A percentile compares a stretch with the other conserved stretches of the same genome.
Conservation (phyloP, 1,284 basidiomycete species). For the Fomitiporia mediterranea region DNA sequence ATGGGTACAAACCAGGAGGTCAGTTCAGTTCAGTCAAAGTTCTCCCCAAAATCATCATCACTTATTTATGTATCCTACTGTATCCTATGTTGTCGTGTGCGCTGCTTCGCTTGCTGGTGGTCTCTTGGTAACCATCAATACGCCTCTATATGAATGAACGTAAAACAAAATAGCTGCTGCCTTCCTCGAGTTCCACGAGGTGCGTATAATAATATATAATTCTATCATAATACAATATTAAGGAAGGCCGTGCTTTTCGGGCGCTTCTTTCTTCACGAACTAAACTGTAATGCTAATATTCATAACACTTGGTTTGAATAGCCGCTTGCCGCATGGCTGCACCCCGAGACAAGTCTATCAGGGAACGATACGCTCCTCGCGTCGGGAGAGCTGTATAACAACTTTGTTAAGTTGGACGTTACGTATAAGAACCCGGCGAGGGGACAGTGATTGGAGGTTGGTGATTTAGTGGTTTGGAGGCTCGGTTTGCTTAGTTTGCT, state of each 20-base stretch:
- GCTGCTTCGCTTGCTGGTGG: too few species aligned
- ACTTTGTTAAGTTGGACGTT: conserved; percentile 51
- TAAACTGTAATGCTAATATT: background rate
- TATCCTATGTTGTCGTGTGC: background rate
- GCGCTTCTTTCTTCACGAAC: background rate
- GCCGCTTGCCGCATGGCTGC: conserved; percentile 37
- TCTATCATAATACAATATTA: too few species aligned
- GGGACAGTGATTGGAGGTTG: background rate
- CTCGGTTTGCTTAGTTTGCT: background rate
- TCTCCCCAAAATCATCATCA: conserved; percentile 3
- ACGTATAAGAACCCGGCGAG: conserved; percentile 20
- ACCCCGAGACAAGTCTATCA: conserved; percentile 37
- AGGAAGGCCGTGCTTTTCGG: too few species aligned
- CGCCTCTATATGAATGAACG: too few species aligned
- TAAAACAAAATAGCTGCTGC: conserved; percentile 54
- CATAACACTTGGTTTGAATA: background rate
- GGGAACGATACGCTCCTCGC: conserved; percentile 50
- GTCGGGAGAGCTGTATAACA: conserved; percentile 56
- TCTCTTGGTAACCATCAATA: too few species aligned
- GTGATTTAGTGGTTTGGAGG: background rate
- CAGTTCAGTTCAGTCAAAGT: conserved; percentile 24
- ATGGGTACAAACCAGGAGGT: conserved; percentile 59
- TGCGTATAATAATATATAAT: conserved; percentile 12
- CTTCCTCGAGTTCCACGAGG: conserved; percentile 72
- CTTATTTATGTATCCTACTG: conserved; percentile 8